Evolutionary conservation across 2,329 filamentous ascomycete species (phyloP).

Genomic region (Colletotrichum sansevieriae): DNA sequence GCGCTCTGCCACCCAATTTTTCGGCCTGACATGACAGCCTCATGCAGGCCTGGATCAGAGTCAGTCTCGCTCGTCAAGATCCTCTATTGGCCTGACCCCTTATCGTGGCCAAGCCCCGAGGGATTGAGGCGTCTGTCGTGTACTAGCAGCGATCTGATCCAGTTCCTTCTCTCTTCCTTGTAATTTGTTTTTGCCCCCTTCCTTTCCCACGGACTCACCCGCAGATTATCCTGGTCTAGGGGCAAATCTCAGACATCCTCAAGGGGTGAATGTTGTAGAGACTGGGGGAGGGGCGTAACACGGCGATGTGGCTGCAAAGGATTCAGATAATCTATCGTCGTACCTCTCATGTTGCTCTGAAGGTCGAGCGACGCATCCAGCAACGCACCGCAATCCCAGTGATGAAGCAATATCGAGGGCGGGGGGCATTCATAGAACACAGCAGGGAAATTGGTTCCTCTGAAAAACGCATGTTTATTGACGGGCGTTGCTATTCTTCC

Average conservation of each 20-base stretch:
- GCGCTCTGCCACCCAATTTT: conserved; percentile 35
- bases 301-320: background rate
- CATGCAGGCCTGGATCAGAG: conserved; percentile 39
- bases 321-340: background rate
- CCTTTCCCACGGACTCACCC: conserved; percentile 24
- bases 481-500: background rate
- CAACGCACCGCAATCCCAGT: background rate
- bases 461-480: background rate
- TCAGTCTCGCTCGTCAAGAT: conserved; percentile 39
- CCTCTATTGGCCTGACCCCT: conserved; percentile 38
- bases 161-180: conserved; percentile 29
- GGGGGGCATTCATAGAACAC: background rate
- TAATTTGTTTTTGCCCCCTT: background rate
- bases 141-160: conserved; percentile 24
- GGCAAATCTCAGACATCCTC: conserved; percentile 15
- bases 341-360: background rate
- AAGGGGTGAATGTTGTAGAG: conserved; percentile 14
- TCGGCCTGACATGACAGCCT: conserved; percentile 38
- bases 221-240: conserved; percentile 19
- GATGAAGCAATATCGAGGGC: conserved; percentile 17
- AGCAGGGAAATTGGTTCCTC: background rate
- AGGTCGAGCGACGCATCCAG: background rate
- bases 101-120: conserved; percentile 34
- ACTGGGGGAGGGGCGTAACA: background rate
- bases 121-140: conserved; percentile 37